Evolutionary conservation across 140 eudicot species (phyloP), one percentile per base, ranked within the genome.

Genomic region (Bidens hawaiensis): DNA sequence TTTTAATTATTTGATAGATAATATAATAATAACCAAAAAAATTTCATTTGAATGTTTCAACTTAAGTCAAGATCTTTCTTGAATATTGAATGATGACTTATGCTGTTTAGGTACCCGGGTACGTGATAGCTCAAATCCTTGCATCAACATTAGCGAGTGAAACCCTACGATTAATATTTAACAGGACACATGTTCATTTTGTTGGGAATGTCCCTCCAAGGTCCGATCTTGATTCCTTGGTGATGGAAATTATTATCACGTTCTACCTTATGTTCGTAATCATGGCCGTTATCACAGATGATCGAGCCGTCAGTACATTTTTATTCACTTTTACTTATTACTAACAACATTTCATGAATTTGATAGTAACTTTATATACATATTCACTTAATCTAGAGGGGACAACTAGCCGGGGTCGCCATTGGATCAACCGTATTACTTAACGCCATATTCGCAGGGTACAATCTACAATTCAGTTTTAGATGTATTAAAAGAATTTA

Each of bases 241-340:
- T 79, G 18, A 5, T 82, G 48, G 97, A 90, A 73, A 77, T 87
- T 54, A 73, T 90, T 1, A 79, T 84, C 76, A 90, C 97, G 14
- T 90, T 90, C 75, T 82, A 60, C 72, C 94, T 90, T 69, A 79
- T 86, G 95, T 86, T 86, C 53, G 88, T 90, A 61, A 81, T 90
- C n/a, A 78, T 79, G 0, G 86, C 77, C 0, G 90, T 90, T 5
- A 82, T 95, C 57, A 90, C 95, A 0, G 95, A 90, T 60, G 79
- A 75, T 22, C 75, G 94, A 36, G 94, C 90, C 13, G 97, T 90
- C 10, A 83, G 90, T 77, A 17, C n/a, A 13, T 28, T 17, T 19
- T 64, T 6, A 27, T 40, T 47, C 33, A 23, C 9, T 19, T 31
- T 43, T 12, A 25, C 15, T 8, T 56, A 24, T 55, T 46, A 26